phyloP scores from a whole-genome alignment of 257 asterid genomes.

The Solanum neorickii region DNA sequence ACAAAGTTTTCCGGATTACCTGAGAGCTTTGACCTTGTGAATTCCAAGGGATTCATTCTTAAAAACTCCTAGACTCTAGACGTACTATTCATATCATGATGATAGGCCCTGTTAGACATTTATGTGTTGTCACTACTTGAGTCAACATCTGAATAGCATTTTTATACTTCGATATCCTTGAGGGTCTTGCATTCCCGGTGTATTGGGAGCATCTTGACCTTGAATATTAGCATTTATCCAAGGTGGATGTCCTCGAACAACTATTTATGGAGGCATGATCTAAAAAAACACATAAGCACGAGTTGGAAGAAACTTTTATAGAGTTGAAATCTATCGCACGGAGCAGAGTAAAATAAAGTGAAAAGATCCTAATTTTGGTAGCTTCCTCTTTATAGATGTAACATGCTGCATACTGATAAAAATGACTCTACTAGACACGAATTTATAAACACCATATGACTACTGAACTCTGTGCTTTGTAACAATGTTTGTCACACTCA shows the following conservation, averaged over 20 bases:
- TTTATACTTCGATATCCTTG: background rate
- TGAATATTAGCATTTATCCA: background rate
- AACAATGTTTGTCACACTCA: background rate
- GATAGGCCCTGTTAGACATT: accelerated
- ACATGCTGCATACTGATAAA: background rate
- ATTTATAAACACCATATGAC: background rate
- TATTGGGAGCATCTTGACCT: background rate
- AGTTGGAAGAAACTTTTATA: too few species aligned
- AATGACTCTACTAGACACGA: background rate
- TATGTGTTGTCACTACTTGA: background rate
- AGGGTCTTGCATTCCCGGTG: background rate
- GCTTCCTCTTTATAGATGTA: background rate
- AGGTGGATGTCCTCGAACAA: background rate
- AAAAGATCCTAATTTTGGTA: background rate
- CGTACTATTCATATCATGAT: background rate
- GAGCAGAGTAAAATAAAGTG: background rate
- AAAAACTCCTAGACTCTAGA: background rate
- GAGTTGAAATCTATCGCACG: too few species aligned
- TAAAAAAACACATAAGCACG: background rate
- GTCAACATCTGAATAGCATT: too few species aligned
- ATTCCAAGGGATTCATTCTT: background rate
- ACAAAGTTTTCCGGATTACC: background rate
- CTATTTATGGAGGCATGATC: too few species aligned
- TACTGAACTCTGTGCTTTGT: background rate
- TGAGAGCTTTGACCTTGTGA: background rate